Evolutionary conservation across 345 rosid genomes (phyloP), one percentile per base, ranked within the genome.

Genomic region (Lepidium didymum): DNA sequence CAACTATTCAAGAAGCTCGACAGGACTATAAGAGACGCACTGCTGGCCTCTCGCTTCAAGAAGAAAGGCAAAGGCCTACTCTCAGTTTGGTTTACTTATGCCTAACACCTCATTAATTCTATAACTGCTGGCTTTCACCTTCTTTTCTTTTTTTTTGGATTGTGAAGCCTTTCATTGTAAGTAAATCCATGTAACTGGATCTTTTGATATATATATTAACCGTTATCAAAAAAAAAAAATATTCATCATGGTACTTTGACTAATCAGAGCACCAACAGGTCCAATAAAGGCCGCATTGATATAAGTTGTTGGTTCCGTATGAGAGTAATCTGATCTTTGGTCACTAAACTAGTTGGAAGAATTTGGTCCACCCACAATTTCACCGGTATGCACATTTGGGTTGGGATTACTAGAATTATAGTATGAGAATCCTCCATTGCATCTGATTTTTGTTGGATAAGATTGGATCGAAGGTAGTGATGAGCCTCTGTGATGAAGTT

Each of bases 361-460:
- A 72, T 84, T 79, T 1, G 96, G 98, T 8, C 96, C 96, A 4
- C 98, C 98, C 15, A 86, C 93, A 31, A 90, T 73, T 18, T 96
- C 91, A 1, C 98, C 96, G 13, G 68, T 80, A 46, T 88, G 93
- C 12, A 46, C 51, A 64, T 90, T 92, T 7, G 85, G 90, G 50
- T 92, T 88, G 4, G 93, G 85, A 9, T 65, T 9, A 44, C 36
- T 60, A 3, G 84, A 75, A 50, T 43, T 36, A 62, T 80, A 90
- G 31, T 11, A 62, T 6, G 86, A 61, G 64, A 13, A 58, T 27
- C 91, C 96, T 18, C 78, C 89, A 4, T 77, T 73, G 76, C 96
- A 92, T 6, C 83, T 77, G 0, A 85, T 75, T 72, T 83, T 82
- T 42, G 42, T 68, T 21, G 79, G 82, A 56, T 72, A 81, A 60